Evolutionary conservation across 2,329 filamentous ascomycete species (phyloP).

Genomic region (Epichloe sibirici): DNA sequence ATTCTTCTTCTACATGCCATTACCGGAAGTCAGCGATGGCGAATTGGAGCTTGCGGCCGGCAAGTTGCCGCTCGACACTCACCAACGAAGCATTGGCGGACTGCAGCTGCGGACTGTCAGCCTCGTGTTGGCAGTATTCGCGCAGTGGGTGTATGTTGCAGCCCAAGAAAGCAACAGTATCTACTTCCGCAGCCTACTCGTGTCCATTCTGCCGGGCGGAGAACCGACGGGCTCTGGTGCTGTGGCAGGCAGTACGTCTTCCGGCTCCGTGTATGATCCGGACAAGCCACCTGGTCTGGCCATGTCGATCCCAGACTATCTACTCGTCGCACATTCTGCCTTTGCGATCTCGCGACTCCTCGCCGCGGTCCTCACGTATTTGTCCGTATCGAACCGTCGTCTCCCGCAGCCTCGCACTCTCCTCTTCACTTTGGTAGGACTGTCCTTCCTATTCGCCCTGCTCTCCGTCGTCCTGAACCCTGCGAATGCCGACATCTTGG

Average conservation of each 20-base stretch:
- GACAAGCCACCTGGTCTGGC: conserved; percentile 32
- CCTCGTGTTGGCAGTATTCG: conserved; percentile 58
- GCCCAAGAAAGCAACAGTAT: conserved; percentile 56
- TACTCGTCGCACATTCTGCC: conserved; percentile 58
- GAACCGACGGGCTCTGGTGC: conserved; percentile 11
- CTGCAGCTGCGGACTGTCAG: conserved; percentile 42
- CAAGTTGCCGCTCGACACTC: conserved; percentile 36
- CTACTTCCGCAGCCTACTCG: conserved; percentile 43
- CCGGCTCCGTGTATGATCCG: conserved; percentile 16
- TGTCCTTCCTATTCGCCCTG: conserved; percentile 46
- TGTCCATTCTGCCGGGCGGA: conserved; percentile 24
- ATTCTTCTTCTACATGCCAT: conserved; percentile 56
- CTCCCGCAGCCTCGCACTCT: conserved; percentile 58
- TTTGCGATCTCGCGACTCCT: conserved; percentile 66
- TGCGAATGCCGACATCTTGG: conserved; percentile 34
- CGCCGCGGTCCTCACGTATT: conserved; percentile 51
- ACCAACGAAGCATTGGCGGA: conserved; percentile 35
- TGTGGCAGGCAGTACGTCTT: conserved; percentile 12
- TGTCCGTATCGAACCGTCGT: conserved; percentile 33
- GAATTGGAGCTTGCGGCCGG: conserved; percentile 39
- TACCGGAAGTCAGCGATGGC: conserved; percentile 46
- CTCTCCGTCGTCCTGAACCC: conserved; percentile 34
- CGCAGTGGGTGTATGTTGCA: conserved; percentile 71
- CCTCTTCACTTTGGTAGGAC: conserved; percentile 46
- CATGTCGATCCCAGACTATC: conserved; percentile 49